Percentiles rank a stretch among this genome's conserved stretches.
These are phyloP conservation scores for Tylopilus rubrobrunneus DNA, from an alignment of 768 basidiomycete species.

Conservation along the genomic window DNA sequence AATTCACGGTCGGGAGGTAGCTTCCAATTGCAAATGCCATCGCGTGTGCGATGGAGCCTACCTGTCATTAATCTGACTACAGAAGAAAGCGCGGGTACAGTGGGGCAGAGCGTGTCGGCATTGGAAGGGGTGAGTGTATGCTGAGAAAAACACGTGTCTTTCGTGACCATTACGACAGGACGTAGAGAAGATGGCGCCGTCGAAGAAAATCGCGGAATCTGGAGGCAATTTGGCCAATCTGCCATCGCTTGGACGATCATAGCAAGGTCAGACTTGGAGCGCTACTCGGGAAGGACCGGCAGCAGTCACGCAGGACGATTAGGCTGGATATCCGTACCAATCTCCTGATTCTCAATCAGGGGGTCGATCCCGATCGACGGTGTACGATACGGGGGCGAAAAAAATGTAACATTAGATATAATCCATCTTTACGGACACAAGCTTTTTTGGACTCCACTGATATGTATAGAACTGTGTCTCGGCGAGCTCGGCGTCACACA, in stretches of 20 bases:
- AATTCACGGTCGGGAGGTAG: constrained; percentile 9
- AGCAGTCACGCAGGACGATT: not conserved
- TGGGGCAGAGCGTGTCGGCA: constrained; percentile 1
- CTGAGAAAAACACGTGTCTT: not conserved
- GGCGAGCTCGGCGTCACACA: too few relatives aligned
- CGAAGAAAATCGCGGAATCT: not conserved
- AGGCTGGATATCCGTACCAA: not conserved
- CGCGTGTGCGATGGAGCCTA: constrained; percentile 2
- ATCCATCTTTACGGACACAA: not conserved
- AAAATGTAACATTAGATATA: not conserved
- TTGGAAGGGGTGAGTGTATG: constrained; percentile 1
- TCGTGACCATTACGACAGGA: constrained; percentile 9
- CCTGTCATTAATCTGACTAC: constrained; percentile 4
- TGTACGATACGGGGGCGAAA: too few relatives aligned
- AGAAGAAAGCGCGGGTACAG: not conserved
- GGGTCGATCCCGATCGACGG: not conserved
- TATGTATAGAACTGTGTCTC: too few relatives aligned
- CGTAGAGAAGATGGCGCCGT: not conserved
- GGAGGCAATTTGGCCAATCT: not conserved
- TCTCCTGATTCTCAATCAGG: not conserved
- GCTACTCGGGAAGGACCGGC: not conserved
- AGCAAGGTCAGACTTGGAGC: not conserved
- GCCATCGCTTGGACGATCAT: not conserved
- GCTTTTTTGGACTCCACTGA: too few relatives aligned
- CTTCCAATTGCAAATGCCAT: not conserved